Base-by-base conservation (phyloP, 1,284 basidiomycete species). In the Anthracocystis panici-leucophaei region DNA sequence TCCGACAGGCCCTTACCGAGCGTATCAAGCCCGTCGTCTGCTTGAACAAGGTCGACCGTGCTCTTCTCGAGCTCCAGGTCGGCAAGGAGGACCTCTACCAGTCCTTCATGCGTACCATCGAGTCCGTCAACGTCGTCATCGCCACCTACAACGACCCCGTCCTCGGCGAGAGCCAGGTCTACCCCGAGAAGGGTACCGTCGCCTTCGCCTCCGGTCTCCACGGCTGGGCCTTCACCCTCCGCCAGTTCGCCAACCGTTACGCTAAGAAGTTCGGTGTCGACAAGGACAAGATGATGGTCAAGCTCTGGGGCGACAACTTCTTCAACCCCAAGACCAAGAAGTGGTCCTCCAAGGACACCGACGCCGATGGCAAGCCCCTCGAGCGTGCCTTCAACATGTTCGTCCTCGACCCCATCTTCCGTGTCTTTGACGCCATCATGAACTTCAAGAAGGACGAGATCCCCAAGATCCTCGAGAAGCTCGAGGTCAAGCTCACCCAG, bases 1-100 rank as follows among this genome's bases (percentile, higher is more conserved):
- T 99, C 70, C 95, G 97, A 85, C 97, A 99, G 87, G 93, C 97
- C 67, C 91, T 99, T 61, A 91, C 91, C 68, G 97, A 99, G 89
- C 95, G 97, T 88, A 98, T 99, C 89, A 99, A 97, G 89, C 97
- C 97, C 82, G 96, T 99, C 85, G 91, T 98, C 85, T 92, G 97
- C 88, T 95, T 99, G 89, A 99, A 99, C 92, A 99, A 99, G 90
- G 95, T 99, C 85, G 97, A 99, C 88, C 96, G 97, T 87, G 97
- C 97, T 69, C 91, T 99, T 59, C 93, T 99, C 84, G 97, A 99
- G 88, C 91, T 99, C 70, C 97, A 99, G 88, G 93, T 98, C 79
- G 89, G 90, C 86, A 98, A 99, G 89, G 97, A 99, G 87, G 92
- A 93, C 82, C 92, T 99, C 66, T 99, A 92, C 90, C 97, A 98